Base-by-base conservation (phyloP, 208 protist species). In the Crithidia mellificae region DNA sequence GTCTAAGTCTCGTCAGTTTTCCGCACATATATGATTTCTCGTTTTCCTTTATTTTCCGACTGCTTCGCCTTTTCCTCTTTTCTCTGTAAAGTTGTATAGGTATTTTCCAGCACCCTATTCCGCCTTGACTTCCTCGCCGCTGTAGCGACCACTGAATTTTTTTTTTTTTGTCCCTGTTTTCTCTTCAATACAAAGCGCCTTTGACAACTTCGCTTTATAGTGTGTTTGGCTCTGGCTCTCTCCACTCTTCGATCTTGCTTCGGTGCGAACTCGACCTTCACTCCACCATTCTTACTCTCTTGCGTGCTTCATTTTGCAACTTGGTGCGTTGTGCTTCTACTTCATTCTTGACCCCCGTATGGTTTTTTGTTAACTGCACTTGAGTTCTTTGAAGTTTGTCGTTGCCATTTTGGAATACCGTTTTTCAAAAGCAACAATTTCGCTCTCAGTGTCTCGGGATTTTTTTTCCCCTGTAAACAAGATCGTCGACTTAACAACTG, bases 11-110 rank as follows among this genome's bases (percentile, higher is more conserved):
- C 34, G n/a, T n/a, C n/a, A n/a, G n/a, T n/a, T n/a, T n/a, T n/a
- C n/a, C n/a, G n/a, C n/a, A n/a, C 36, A 12, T 41, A 41, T 15
- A 41, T 41, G 36, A 15, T 15, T 6, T 15, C 9, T 41, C 43
- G 46, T 34, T 61, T 41, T 50, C 2, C 6, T 63, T 67, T 30
- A 51, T 22, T 54, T 57, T 22, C 11, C n/a, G 15, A 46, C 41
- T 17, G 4, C 14, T 39, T 34, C 32, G 1, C 14, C 41, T 20
- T 22, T 27, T 55, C 27, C 46, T 43, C 43, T 62, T 57, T 58
- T 68, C 34, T 54, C 7, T 66, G n/a, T n/a, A n/a, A n/a, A n/a
- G n/a, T n/a, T n/a, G n/a, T n/a, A n/a, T n/a, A n/a, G n/a, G n/a
- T n/a, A n/a, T n/a, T n/a, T n/a, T n/a, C 61, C 29, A 41, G 12